Evolutionary conservation across 495 filamentous ascomycete species (phyloP).

Genomic region (Elasticomyces elasticus): DNA sequence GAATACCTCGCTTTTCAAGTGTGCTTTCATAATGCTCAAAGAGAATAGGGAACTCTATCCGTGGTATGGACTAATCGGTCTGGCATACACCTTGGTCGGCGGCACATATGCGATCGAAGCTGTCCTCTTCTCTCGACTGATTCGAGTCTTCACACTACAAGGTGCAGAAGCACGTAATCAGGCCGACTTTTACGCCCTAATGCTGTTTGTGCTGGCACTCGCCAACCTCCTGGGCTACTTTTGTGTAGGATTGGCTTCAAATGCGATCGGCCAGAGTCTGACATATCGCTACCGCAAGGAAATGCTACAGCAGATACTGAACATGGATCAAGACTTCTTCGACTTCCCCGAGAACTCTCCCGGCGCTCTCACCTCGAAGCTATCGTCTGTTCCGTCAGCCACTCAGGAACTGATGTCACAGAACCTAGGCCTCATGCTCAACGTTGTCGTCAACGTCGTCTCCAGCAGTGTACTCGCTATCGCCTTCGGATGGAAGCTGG

Average conservation of each 20-base stretch:
- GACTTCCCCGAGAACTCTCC: constrained; percentile 52
- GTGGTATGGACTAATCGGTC: constrained; percentile 7
- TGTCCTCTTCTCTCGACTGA: constrained; percentile 26
- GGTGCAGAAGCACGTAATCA: constrained; percentile 4
- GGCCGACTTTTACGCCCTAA: constrained; percentile 26
- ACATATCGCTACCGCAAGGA: constrained; percentile 44
- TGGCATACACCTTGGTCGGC: constrained; percentile 15
- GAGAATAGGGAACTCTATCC: constrained; percentile 8
- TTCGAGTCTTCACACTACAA: constrained; percentile 21
- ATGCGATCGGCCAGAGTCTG: constrained; percentile 26
- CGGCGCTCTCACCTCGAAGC: constrained; percentile 50
- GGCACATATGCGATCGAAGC: constrained; percentile 29
- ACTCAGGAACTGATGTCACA: constrained; percentile 27
- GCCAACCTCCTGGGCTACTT: constrained; percentile 34
- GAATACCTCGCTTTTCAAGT: constrained; percentile 7
- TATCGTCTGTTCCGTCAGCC: constrained; percentile 43
- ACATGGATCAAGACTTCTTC: constrained; percentile 53
- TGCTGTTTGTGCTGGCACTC: constrained; percentile 37
- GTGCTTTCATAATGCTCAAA: constrained; percentile 9
- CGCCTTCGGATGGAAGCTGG: constrained; percentile 29
- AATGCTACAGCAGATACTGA: constrained; percentile 47
- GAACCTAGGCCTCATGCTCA: constrained; percentile 29
- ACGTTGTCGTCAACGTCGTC: constrained; percentile 27
- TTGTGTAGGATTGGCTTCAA: constrained; percentile 22
- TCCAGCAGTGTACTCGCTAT: constrained; percentile 24